Percentiles rank a stretch among this genome's conserved stretches.
Evolutionary conservation across 2,329 filamentous ascomycete species (phyloP).

Genomic region (Coleophoma cylindrospora): DNA sequence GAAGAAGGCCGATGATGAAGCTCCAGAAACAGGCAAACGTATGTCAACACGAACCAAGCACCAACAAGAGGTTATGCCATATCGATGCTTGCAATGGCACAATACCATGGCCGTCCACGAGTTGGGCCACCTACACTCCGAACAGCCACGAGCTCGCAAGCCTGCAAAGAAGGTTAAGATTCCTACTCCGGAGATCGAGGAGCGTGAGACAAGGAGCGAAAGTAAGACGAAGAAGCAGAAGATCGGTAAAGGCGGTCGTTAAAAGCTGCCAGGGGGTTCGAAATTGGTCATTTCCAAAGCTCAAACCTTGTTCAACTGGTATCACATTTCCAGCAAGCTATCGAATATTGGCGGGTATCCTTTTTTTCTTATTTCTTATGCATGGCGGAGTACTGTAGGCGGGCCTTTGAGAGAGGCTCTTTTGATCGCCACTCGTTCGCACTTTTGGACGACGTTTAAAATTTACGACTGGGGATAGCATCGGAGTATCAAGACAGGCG

Average conservation of each 20-base stretch:
- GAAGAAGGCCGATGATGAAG: slow-evolving; percentile 41
- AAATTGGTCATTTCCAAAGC: too few species aligned
- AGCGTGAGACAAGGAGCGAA: slow-evolving; percentile 30
- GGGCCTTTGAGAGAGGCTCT: too few species aligned
- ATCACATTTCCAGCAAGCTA: too few species aligned
- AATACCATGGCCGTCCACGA: slow-evolving; percentile 57
- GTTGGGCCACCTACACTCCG: slow-evolving; percentile 54
- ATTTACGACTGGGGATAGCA: too few species aligned
- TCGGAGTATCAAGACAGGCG: background rate
- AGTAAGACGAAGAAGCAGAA: slow-evolving; percentile 22
- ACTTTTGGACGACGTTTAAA: too few species aligned
- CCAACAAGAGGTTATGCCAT: slow-evolving; percentile 44
- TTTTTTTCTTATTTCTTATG: too few species aligned
- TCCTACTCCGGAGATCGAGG: slow-evolving; percentile 24
- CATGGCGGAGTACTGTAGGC: too few species aligned
- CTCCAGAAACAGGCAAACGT: slow-evolving; percentile 38
- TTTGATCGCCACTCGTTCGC: too few species aligned
- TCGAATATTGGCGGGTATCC: too few species aligned
- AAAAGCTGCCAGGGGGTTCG: too few species aligned
- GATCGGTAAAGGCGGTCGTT: background rate
- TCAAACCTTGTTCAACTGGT: too few species aligned
- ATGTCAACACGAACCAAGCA: slow-evolving; percentile 61
- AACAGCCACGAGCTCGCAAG: slow-evolving; percentile 43
- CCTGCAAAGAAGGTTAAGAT: slow-evolving; percentile 20
- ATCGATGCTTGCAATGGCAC: slow-evolving; percentile 60